These are phyloP conservation scores for Clavulina sp. DNA, from an alignment of 768 basidiomycete species.

Conservation along the genomic window DNA sequence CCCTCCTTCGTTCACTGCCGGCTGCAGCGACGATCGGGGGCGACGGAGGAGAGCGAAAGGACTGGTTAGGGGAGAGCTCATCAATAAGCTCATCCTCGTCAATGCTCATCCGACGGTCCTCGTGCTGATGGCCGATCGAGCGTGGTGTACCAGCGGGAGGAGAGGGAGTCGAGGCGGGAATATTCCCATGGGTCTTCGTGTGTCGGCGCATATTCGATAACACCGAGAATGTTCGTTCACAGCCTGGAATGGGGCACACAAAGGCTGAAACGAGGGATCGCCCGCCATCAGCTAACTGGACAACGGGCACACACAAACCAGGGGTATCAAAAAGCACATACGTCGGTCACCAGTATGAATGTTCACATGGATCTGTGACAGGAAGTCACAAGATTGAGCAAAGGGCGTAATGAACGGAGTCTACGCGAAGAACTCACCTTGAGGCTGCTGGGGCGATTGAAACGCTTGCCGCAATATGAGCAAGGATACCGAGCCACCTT, in stretches of 20 bases:
- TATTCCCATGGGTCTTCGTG: conserved; percentile 4
- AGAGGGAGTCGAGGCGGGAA: no score
- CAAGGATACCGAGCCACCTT: conserved; percentile 10
- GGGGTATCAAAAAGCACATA: not conserved
- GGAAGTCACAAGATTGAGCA: not conserved
- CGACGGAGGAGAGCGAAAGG: no score
- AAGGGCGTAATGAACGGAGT: not conserved
- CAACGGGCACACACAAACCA: not conserved
- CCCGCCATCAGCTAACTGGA: not conserved
- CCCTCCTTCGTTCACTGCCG: no score
- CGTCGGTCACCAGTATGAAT: conserved; percentile 12
- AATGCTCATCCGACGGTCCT: no score
- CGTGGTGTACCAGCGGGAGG: no score
- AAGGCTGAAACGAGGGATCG: conserved; percentile 7
- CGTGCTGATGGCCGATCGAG: no score
- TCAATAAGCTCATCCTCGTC: no score
- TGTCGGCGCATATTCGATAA: conserved; percentile 14
- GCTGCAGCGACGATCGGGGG: no score
- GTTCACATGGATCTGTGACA: conserved; percentile 10
- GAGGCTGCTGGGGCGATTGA: conserved; percentile 14
- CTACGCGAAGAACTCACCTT: conserved; percentile 4
- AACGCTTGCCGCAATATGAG: conserved; percentile 11
- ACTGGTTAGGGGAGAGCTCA: no score
- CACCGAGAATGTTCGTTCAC: conserved; percentile 12
- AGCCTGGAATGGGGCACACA: conserved; percentile 10